Conservation (phyloP, 768 basidiomycete genomes). For the Leccinum variicolor region DNA sequence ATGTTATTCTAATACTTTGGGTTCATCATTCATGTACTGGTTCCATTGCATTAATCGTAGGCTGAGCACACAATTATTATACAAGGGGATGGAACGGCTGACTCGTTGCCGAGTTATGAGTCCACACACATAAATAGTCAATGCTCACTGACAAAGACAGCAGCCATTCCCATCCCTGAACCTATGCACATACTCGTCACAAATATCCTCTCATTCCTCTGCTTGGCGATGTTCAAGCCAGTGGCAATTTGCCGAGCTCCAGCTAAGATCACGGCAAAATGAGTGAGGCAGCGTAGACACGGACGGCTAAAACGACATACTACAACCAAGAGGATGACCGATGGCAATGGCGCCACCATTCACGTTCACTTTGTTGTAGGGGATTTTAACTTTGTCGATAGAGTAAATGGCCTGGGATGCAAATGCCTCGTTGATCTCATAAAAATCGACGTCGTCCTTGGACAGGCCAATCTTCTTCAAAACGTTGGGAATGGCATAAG, state of each 20-base stretch:
- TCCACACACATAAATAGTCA: constrained; percentile 28
- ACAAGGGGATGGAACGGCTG: neutral
- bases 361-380: constrained; percentile 77
- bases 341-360: constrained; percentile 88
- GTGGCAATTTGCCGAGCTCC: constrained; percentile 89
- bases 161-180: constrained; percentile 89
- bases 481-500: constrained; percentile 77
- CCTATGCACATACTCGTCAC: constrained; percentile 93
- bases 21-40: no score
- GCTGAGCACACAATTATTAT: neutral
- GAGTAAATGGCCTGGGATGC: constrained; percentile 79
- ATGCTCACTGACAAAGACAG: constrained; percentile 81
- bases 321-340: constrained; percentile 85
- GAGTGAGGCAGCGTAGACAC: constrained; percentile 3
- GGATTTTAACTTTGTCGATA: constrained; percentile 65
- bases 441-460: constrained; percentile 80
- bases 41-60: neutral
- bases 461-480: constrained; percentile 65
- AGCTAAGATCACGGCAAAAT: constrained; percentile 37
- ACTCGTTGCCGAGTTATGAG: neutral
- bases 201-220: constrained; percentile 72
- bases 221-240: constrained; percentile 75
- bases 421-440: constrained; percentile 91
- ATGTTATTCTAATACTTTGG: neutral
- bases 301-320: constrained; percentile 41